Percentiles rank a stretch among this genome's conserved stretches.
Evolutionary conservation across 352 stramenopile genomes (phyloP).

Genomic region (Globisporangium okanoganense): DNA sequence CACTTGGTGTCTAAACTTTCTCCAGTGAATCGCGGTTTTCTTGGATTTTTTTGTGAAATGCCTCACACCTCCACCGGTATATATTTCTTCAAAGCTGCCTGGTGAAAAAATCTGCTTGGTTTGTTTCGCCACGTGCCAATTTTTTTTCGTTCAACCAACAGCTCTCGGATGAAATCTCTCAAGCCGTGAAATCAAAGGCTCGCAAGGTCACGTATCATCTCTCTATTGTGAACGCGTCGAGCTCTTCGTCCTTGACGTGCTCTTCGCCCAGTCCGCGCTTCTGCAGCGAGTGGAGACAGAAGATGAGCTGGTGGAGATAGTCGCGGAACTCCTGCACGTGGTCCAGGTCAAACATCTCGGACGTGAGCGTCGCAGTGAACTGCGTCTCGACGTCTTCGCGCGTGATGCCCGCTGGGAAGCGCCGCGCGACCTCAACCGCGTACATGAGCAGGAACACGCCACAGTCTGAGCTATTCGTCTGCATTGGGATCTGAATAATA

Average conservation of each 20-base stretch:
- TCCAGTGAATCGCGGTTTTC: too few relatives aligned
- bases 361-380: slow-evolving; percentile 38
- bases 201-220: slow-evolving; percentile 2
- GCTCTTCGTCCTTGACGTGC: slow-evolving; percentile 48
- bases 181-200: too few relatives aligned
- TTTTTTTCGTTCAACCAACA: too few relatives aligned
- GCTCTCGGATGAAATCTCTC: too few relatives aligned
- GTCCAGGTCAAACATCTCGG: slow-evolving; percentile 59
- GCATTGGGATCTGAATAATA: slow-evolving; percentile 76
- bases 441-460: slow-evolving; percentile 86
- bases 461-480: slow-evolving; percentile 94
- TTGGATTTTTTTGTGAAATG: too few relatives aligned
- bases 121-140: too few relatives aligned
- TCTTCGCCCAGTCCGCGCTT: slow-evolving; percentile 37
- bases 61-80: too few relatives aligned
- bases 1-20: too few relatives aligned
- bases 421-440: slow-evolving; percentile 51
- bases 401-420: slow-evolving; percentile 51
- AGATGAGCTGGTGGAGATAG: slow-evolving; percentile 75
- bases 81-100: too few relatives aligned
- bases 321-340: slow-evolving; percentile 75
- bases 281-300: slow-evolving; percentile 59
- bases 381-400: slow-evolving; percentile 51
- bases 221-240: slow-evolving; percentile 58
- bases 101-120: too few relatives aligned